These are phyloP conservation scores for Calonectria henricotiae DNA, from an alignment of 2,329 filamentous ascomycete species.

Conservation along the genomic window DNA sequence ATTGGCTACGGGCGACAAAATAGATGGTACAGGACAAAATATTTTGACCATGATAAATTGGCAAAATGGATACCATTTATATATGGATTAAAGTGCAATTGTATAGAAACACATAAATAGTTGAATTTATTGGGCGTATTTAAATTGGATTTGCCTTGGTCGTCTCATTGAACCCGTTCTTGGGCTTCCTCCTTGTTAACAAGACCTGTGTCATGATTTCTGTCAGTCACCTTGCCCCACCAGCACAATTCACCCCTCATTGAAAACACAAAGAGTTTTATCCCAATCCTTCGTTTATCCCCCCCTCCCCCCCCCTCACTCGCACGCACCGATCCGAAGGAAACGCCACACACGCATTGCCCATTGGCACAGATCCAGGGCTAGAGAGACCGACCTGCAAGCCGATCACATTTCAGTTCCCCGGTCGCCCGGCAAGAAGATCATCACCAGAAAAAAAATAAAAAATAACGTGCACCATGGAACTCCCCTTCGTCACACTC, in stretches of 20 bases:
- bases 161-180: not conserved
- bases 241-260: slow-evolving; percentile 2
- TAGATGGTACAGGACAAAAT: not conserved
- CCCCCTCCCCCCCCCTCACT: not conserved
- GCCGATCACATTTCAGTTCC: slow-evolving; percentile 3
- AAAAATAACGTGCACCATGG: slow-evolving; percentile 49
- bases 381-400: slow-evolving; percentile 5
- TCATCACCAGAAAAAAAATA: not conserved
- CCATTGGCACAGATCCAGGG: slow-evolving; percentile 14
- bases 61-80: too few relatives aligned
- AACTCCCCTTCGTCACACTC: slow-evolving; percentile 68
- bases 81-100: not conserved
- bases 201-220: slow-evolving; percentile 9
- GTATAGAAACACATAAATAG: not conserved
- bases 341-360: slow-evolving; percentile 12
- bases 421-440: not conserved
- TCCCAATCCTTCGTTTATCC: not conserved
- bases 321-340: not conserved
- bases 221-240: slow-evolving; percentile 7
- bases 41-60: not conserved
- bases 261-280: not conserved
- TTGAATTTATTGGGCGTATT: not conserved
- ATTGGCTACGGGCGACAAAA: not conserved
- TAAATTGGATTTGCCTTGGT: not conserved
- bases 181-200: not conserved